These are phyloP conservation scores for Botryosphaeria dothidea DNA, from an alignment of 2,329 filamentous ascomycete species.

Conservation along the genomic window DNA sequence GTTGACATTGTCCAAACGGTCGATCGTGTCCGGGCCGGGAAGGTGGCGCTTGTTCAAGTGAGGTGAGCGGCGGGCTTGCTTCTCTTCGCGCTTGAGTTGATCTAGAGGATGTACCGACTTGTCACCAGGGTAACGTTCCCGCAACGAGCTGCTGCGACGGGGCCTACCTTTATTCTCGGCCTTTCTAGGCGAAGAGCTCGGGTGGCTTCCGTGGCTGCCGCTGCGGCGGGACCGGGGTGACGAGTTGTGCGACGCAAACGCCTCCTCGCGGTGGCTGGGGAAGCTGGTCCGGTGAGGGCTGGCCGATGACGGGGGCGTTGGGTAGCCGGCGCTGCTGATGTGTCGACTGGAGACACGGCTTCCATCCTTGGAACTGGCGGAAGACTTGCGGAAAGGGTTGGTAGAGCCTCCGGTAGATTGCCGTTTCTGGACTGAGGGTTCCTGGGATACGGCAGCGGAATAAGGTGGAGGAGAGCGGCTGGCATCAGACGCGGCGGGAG, in stretches of 20 bases:
- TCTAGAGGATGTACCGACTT: slow-evolving; percentile 67
- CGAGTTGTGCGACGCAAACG: slow-evolving; percentile 31
- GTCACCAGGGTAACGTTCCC: slow-evolving; percentile 64
- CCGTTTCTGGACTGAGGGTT: slow-evolving; percentile 27
- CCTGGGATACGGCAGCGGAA: slow-evolving; percentile 29
- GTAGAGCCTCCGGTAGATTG: slow-evolving; percentile 41
- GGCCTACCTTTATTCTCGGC: slow-evolving; percentile 27
- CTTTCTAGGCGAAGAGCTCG: slow-evolving; percentile 23
- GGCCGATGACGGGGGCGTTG: slow-evolving; percentile 56
- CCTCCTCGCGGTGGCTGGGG: slow-evolving; percentile 33
- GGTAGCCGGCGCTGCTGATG: slow-evolving; percentile 42
- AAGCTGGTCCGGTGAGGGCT: slow-evolving; percentile 50
- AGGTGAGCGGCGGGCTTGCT: slow-evolving; percentile 65
- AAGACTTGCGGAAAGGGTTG: slow-evolving; percentile 46
- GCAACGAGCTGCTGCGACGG: slow-evolving; percentile 55
- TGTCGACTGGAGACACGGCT: slow-evolving; percentile 29
- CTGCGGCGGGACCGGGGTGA: slow-evolving; percentile 33
- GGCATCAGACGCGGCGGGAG: slow-evolving; percentile 22
- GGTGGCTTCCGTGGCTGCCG: slow-evolving; percentile 30
- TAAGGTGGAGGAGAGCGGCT: background rate
- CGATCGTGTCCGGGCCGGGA: slow-evolving; percentile 74
- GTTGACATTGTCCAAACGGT: slow-evolving; percentile 71
- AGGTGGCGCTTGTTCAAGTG: slow-evolving; percentile 67
- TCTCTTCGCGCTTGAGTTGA: slow-evolving; percentile 62
- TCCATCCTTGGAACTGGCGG: slow-evolving; percentile 24